Base-by-base conservation (phyloP, 495 filamentous ascomycete genomes). In the Venustampulla echinocandica region DNA sequence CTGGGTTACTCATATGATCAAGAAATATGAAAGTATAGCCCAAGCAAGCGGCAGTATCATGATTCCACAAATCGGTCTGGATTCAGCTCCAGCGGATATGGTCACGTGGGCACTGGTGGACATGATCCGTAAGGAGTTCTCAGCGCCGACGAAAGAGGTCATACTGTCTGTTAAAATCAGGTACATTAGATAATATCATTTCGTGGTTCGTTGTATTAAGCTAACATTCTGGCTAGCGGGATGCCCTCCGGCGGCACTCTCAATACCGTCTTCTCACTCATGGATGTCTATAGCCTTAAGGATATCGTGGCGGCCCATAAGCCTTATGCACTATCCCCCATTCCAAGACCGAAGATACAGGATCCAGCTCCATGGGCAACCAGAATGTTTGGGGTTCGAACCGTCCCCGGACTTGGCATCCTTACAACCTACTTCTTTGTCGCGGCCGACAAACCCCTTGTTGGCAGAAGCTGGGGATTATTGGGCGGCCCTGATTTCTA, bases 61-160 rank as follows among this genome's bases (percentile, higher is more conserved):
- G 47, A 88, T 98, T 42, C 85, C 87, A 7, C 82, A 87, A 55
- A 79, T 81, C 54, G 92, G 85, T 11, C 65, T 96, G 38, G 92
- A 98, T 58, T 90, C 85, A 28, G 87, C 81, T 0, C 87, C 87
- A 0, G 71, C 88, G 0, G 92, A 98, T 63, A 68, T 96, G 17
- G 61, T 89, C 27, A 71, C 86, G 24, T 94, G 76, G 69, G 65
- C 76, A 1, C 67, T 95, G 9, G 79, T 82, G 25, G 73, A 74
- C 19, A 62, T 73, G 35, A 72, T 92, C 41, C 78, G 79, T 9
- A 70, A 80, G 33, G 69, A 76, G 22, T 59, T 84, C 19, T 59
- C 61, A 1, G 67, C 69, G 10, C 67, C 70, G 6, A 82, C 79
- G 0, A 61, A 59, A 20, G 76, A 82, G 39, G 75, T 86, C 10